Evolutionary conservation across 148 eudicot genomes (phyloP), one percentile per base, ranked within the genome.

Genomic region (Rhododendron kiyosumense): DNA sequence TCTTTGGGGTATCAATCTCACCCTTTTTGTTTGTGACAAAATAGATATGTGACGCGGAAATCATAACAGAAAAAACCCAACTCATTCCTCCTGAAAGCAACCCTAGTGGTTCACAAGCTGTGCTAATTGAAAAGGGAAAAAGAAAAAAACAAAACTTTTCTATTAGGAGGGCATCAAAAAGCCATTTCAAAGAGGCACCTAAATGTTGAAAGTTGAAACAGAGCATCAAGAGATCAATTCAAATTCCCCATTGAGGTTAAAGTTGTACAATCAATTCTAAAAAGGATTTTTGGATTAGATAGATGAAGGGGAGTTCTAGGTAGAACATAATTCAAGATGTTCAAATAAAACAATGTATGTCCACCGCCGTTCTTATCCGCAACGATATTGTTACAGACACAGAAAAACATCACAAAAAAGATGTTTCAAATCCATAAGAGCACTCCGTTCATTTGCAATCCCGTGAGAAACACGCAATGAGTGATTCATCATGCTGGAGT

Each of bases 21-120:
- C 83, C 32, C 49, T 61, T 81, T 81, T 32, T 69, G 41, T 80
- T 84, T 78, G 38, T 61, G 41, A 76, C 83, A 43, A 84, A 63
- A 32, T 79, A 79, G 82, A 82, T 85, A 86, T 32, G 51, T 89
- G 88, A 86, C 88, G 85, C 82, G 85, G 34, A 52, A 82, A 81
- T 63, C 88, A 84, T 84, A 59, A 89, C 83, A n/a, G 75, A 52
- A 52, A 36, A 43, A 85, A 54, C 28, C 34, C 4, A 77, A 78
- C 11, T 36, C 41, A 34, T 10, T 43, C 45, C 1, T 26, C 45
- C 46, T 41, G 84, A 87, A 32, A 81, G 86, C 87, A 78, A 87
- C 89, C 80, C 81, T 52, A 69, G 82, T 79, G 85, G 85, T 74
- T 67, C 75, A 24, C 45, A 15, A 74, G 78, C 20, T 30, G 22